phyloP scores from a whole-genome alignment of 2,329 filamentous ascomycete species.

The Sarocladiaceae sp. region DNA sequence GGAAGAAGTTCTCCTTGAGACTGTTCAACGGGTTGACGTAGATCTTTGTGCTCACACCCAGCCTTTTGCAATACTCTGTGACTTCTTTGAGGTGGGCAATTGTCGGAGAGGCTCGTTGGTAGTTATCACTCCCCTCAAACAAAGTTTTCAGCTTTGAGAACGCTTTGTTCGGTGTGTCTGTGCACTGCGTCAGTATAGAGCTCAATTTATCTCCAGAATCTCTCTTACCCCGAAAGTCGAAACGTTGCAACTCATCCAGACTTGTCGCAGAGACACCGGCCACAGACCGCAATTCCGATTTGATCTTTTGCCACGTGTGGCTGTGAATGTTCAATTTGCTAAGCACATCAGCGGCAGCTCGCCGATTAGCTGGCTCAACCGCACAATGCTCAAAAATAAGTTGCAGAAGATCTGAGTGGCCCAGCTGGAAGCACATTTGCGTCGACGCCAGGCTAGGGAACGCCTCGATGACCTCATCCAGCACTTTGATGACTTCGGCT shows the following conservation, averaged over 20 bases:
- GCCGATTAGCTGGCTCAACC: slow-evolving; percentile 64
- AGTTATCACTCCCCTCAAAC: slow-evolving; percentile 61
- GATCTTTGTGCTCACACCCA: slow-evolving; percentile 72
- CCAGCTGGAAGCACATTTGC: slow-evolving; percentile 84
- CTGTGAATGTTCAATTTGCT: slow-evolving; percentile 83
- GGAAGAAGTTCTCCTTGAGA: slow-evolving; percentile 88
- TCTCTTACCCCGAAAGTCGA: slow-evolving; percentile 75
- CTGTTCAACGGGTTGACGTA: slow-evolving; percentile 83
- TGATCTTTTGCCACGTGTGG: slow-evolving; percentile 78
- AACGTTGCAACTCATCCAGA: slow-evolving; percentile 82
- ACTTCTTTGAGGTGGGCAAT: slow-evolving; percentile 80
- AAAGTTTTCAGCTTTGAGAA: slow-evolving; percentile 55
- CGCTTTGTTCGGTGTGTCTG: slow-evolving; percentile 52
- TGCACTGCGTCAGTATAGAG: slow-evolving; percentile 15
- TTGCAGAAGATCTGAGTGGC: slow-evolving; percentile 81
- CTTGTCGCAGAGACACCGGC: slow-evolving; percentile 81
- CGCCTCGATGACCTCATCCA: slow-evolving; percentile 81
- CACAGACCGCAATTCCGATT: slow-evolving; percentile 76
- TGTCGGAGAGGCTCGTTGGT: slow-evolving; percentile 69
- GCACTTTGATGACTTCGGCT: slow-evolving; percentile 87
- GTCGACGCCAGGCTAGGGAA: slow-evolving; percentile 71
- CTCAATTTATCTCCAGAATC: neutral
- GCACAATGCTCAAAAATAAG: slow-evolving; percentile 88
- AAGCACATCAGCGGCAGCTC: slow-evolving; percentile 73
- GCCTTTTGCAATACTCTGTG: slow-evolving; percentile 68